phyloP scores from a whole-genome alignment of 2,329 filamentous ascomycete species.

The Basipetospora sp. region DNA sequence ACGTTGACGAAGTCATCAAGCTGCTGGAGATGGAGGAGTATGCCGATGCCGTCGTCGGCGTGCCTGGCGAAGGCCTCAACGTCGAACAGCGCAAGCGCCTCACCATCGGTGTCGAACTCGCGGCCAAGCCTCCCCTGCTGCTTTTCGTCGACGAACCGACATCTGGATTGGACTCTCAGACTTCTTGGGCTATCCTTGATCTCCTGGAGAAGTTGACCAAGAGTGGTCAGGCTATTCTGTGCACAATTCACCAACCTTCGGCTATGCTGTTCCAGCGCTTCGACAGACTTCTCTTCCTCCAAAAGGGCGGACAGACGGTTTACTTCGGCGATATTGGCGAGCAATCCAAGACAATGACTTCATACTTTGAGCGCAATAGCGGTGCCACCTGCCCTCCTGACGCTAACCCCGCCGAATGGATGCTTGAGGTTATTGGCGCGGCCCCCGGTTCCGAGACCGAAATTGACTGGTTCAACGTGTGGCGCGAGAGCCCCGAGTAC shows the following conservation, averaged over 20 bases:
- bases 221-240: slow-evolving; percentile 83
- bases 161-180: slow-evolving; percentile 83
- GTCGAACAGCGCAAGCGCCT: slow-evolving; percentile 59
- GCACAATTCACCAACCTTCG: slow-evolving; percentile 93
- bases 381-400: slow-evolving; percentile 47
- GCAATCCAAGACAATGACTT: slow-evolving; percentile 50
- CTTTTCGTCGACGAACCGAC: slow-evolving; percentile 93
- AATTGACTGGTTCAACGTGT: slow-evolving; percentile 50
- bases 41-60: slow-evolving; percentile 79
- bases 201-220: slow-evolving; percentile 80
- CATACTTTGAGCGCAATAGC: slow-evolving; percentile 64
- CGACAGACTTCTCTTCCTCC: slow-evolving; percentile 64
- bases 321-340: slow-evolving; percentile 71
- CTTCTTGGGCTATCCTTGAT: slow-evolving; percentile 81
- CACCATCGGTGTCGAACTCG: slow-evolving; percentile 91
- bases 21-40: slow-evolving; percentile 82
- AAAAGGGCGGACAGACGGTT: slow-evolving; percentile 60
- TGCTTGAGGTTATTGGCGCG: slow-evolving; percentile 49
- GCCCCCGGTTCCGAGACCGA: slow-evolving; percentile 48
- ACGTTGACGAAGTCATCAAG: slow-evolving; percentile 82
- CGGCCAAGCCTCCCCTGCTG: slow-evolving; percentile 75
- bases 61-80: slow-evolving; percentile 73
- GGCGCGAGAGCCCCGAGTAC: slow-evolving; percentile 45
- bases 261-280: slow-evolving; percentile 90
- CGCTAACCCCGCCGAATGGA: slow-evolving; percentile 74